Evolutionary conservation across 352 stramenopile genomes (phyloP).

Genomic region (Thraustochytrium sp.): DNA sequence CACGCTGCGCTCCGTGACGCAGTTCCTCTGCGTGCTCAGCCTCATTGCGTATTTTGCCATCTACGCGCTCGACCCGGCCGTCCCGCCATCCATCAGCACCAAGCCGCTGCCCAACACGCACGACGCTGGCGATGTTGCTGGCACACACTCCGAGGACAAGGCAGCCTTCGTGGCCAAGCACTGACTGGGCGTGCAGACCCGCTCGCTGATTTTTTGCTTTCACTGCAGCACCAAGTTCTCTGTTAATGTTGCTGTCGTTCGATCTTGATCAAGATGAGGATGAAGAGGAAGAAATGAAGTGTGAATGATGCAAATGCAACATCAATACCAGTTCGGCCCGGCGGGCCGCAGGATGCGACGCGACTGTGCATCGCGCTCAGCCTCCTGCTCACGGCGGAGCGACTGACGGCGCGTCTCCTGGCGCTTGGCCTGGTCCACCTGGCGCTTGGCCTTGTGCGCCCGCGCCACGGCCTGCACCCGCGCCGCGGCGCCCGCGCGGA

Average conservation of each 20-base stretch:
- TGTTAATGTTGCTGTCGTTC: not conserved
- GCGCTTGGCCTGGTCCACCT: not conserved
- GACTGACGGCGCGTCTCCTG: not conserved
- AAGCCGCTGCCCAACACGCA: no score
- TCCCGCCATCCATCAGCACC: no score
- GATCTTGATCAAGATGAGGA: not conserved
- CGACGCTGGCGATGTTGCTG: no score
- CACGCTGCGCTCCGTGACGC: not conserved
- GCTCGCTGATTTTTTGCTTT: no score
- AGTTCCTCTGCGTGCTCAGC: not conserved
- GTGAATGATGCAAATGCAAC: not conserved
- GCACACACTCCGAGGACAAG: no score
- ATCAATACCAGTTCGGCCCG: slow-evolving; percentile 8
- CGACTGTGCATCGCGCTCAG: not conserved
- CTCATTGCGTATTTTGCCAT: not conserved
- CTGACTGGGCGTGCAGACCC: no score
- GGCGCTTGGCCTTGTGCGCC: not conserved
- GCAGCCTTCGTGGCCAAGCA: no score
- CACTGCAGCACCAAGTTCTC: not conserved
- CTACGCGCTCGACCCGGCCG: slow-evolving; percentile 1
- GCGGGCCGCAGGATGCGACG: slow-evolving; percentile 4
- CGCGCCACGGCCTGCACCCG: not conserved
- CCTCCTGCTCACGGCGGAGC: not conserved
- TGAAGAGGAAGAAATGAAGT: not conserved
- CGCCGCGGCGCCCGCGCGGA: slow-evolving; percentile 1